A percentile compares a stretch with the other conserved stretches of the same genome.
Evolutionary conservation across 164 flowering plant species (phyloP).

Genomic region (Pachysandra terminalis): DNA sequence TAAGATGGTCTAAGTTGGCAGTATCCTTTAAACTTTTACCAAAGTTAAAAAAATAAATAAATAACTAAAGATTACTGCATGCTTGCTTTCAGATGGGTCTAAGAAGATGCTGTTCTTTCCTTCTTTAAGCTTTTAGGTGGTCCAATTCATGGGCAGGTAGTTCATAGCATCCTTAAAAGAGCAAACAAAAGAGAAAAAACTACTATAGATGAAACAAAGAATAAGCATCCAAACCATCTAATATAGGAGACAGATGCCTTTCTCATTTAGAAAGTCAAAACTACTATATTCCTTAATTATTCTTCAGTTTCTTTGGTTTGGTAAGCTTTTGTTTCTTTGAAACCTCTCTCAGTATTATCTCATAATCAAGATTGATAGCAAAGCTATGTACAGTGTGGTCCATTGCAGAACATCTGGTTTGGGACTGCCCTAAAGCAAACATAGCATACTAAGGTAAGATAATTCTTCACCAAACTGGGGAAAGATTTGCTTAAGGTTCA

Average conservation of each 20-base stretch:
- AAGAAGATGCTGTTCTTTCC: neutral
- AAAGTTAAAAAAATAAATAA: too few species aligned
- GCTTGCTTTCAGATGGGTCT: slow-evolving; percentile 2
- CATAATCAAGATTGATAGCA: neutral
- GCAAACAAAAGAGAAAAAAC: neutral
- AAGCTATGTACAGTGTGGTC: neutral
- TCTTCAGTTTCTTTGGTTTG: neutral
- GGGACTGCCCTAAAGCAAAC: neutral
- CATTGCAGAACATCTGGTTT: neutral
- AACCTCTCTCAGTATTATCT: neutral
- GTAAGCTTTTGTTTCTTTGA: neutral
- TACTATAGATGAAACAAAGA: too few species aligned
- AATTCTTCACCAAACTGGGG: neutral
- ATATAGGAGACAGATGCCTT: neutral
- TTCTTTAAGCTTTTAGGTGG: neutral
- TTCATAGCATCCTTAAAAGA: neutral
- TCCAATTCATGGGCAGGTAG: neutral
- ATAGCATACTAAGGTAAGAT: neutral
- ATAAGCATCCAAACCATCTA: neutral
- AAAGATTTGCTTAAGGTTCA: neutral
- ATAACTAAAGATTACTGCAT: neutral
- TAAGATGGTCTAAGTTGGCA: neutral
- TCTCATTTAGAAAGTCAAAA: neutral
- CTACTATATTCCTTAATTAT: neutral
- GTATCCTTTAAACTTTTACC: too few species aligned